These are phyloP conservation scores for Fusarium veterinarium DNA, from an alignment of 2,329 filamentous ascomycete genomes.

Conservation along the genomic window DNA sequence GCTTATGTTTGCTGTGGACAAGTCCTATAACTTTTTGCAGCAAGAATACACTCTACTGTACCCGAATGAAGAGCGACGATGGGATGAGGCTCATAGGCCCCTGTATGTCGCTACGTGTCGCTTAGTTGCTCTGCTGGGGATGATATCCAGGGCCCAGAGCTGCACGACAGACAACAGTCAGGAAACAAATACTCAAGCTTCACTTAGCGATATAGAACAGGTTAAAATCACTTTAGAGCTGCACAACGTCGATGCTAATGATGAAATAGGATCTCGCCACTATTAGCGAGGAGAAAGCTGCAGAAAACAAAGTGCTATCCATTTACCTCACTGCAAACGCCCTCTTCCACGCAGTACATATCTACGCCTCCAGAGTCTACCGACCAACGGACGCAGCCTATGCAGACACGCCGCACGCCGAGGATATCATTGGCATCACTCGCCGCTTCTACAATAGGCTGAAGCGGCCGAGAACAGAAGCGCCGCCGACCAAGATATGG, in stretches of 20 bases:
- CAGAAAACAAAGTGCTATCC: background rate
- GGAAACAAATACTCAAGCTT: background rate
- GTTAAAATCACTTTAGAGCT: too few species aligned
- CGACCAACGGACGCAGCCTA: accelerated
- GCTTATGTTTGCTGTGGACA: background rate
- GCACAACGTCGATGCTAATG: too few species aligned
- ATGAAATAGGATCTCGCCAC: accelerated
- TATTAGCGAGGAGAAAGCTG: background rate
- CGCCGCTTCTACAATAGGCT: background rate
- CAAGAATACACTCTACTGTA: background rate
- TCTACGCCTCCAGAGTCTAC: background rate
- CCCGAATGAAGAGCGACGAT: background rate
- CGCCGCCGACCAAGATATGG: background rate
- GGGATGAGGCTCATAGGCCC: background rate
- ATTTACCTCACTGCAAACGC: background rate
- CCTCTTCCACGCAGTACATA: background rate
- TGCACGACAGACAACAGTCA: accelerated
- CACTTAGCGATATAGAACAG: background rate
- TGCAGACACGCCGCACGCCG: accelerated
- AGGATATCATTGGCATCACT: background rate
- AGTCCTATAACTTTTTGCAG: background rate
- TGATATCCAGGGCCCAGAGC: background rate
- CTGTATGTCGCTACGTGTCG: background rate
- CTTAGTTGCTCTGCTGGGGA: accelerated
- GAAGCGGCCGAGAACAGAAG: accelerated